Conservation (phyloP, 352 stramenopile species). For the Phytophthora brassicae region DNA sequence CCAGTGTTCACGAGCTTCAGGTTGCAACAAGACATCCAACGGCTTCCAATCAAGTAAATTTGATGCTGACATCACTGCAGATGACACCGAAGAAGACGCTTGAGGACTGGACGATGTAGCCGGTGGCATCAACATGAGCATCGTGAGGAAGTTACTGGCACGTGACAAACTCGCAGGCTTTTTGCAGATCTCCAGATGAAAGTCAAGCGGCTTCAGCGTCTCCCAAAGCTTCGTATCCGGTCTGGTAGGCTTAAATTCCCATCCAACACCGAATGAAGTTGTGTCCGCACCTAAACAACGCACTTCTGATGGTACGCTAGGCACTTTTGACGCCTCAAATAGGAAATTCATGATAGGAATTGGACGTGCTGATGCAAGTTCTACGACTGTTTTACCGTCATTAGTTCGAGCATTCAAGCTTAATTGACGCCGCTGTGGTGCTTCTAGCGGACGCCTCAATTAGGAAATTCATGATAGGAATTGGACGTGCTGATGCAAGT, state of each 20-base stretch:
- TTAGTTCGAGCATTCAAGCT: slow-evolving; percentile 49
- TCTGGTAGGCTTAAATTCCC: slow-evolving; percentile 41
- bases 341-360: slow-evolving; percentile 45
- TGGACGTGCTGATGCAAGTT: slow-evolving; percentile 43
- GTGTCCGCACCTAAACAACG: slow-evolving; percentile 54
- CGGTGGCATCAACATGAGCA: slow-evolving; percentile 51
- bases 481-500: slow-evolving; percentile 37
- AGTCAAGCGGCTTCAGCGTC: slow-evolving; percentile 45
- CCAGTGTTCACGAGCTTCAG: slow-evolving; percentile 59
- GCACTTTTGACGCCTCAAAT: slow-evolving; percentile 34
- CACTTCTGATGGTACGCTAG: slow-evolving; percentile 35
- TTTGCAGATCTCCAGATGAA: slow-evolving; percentile 66
- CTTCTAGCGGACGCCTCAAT: slow-evolving; percentile 41
- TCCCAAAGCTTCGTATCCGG: slow-evolving; percentile 34
- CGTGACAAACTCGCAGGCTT: slow-evolving; percentile 48
- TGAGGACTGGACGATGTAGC: slow-evolving; percentile 21
- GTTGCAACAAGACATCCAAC: slow-evolving; percentile 48
- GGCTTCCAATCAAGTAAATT: slow-evolving; percentile 60
- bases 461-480: slow-evolving; percentile 45
- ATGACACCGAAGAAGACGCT: slow-evolving; percentile 15
- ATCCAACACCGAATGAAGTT: slow-evolving; percentile 55
- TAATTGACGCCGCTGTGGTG: no score
- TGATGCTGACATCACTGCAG: slow-evolving; percentile 33
- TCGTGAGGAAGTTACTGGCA: slow-evolving; percentile 49
- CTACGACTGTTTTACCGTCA: slow-evolving; percentile 38